A percentile compares a stretch with the other conserved stretches of the same genome.
phyloP scores from a whole-genome alignment of 2,329 filamentous ascomycete species.

The Torrubiella hemipterigena region DNA sequence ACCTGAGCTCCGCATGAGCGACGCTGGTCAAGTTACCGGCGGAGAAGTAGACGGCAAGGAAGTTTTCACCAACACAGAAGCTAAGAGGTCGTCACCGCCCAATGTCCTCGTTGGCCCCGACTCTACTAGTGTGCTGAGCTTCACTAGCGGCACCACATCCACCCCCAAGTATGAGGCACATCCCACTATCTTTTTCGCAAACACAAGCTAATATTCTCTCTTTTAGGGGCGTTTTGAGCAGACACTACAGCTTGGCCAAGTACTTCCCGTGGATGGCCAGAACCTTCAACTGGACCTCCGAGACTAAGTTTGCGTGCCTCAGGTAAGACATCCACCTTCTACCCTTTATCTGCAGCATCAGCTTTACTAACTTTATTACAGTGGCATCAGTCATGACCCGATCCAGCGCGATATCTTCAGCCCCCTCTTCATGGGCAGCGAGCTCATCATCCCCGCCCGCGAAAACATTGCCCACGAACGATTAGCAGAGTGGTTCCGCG shows the following conservation, averaged over 20 bases:
- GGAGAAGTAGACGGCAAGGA: constrained; percentile 56
- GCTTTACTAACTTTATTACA: constrained; percentile 20
- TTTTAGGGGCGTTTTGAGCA: constrained; percentile 57
- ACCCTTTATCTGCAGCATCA: neutral
- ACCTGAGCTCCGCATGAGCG: constrained; percentile 58
- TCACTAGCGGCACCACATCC: constrained; percentile 66
- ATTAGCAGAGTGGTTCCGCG: constrained; percentile 78
- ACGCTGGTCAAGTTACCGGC: constrained; percentile 62
- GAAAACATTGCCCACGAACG: constrained; percentile 82
- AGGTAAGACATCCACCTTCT: neutral
- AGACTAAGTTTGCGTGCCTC: constrained; percentile 72
- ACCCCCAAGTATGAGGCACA: constrained; percentile 46
- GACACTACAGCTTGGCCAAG: constrained; percentile 74
- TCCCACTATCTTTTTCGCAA: neutral
- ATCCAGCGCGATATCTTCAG: constrained; percentile 74
- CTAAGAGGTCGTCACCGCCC: constrained; percentile 44
- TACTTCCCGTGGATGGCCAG: constrained; percentile 94
- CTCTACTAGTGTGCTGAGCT: constrained; percentile 62
- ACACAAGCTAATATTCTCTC: constrained; percentile 1
- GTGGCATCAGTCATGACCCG: constrained; percentile 76
- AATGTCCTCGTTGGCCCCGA: constrained; percentile 78
- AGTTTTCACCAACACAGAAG: constrained; percentile 41
- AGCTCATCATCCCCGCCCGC: constrained; percentile 63
- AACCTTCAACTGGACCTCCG: constrained; percentile 59
- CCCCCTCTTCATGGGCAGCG: constrained; percentile 73